Evolutionary conservation across 805 yeast species (phyloP).

Genomic region (Torulaspora indica): DNA sequence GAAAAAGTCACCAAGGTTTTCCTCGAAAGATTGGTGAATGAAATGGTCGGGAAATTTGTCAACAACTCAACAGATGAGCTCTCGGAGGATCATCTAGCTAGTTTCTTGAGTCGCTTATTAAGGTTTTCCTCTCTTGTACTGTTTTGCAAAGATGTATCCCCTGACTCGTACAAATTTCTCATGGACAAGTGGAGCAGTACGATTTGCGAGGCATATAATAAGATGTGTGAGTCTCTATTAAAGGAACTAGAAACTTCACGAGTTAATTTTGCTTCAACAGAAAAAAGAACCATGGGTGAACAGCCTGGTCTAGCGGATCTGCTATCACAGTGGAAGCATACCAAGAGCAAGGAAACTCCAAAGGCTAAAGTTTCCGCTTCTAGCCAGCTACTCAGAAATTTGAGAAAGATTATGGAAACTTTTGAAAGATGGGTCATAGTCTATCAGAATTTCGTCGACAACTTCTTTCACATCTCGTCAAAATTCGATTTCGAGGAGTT

Average conservation of each 20-base stretch:
- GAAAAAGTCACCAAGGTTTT: constrained; percentile 53
- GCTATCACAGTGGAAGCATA: constrained; percentile 5
- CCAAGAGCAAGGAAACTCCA: not conserved
- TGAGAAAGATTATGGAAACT: constrained; percentile 17
- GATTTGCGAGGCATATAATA: constrained; percentile 37
- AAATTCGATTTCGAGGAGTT: constrained; percentile 41
- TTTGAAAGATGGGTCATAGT: constrained; percentile 32
- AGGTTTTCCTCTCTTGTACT: constrained; percentile 47
- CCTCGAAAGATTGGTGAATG: constrained; percentile 42
- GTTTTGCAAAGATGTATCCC: constrained; percentile 56
- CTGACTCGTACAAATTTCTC: constrained; percentile 42
- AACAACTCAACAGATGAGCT: constrained; percentile 34
- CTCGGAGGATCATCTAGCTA: constrained; percentile 29
- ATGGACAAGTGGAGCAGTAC: constrained; percentile 40
- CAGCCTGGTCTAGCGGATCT: constrained; percentile 8
- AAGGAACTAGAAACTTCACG: constrained; percentile 1
- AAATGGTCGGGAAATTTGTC: constrained; percentile 43
- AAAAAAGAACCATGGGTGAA: constrained; percentile 3
- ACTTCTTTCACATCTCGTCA: constrained; percentile 45
- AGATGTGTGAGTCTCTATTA: constrained; percentile 18
- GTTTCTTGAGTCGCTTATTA: constrained; percentile 39
- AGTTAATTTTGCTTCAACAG: not conserved
- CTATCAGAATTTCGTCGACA: constrained; percentile 48
- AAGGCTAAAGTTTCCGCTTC: constrained; percentile 9
- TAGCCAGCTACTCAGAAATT: constrained; percentile 4